Evolutionary conservation across 768 basidiomycete genomes (phyloP).

Genomic region (Lentinula lateritia): DNA sequence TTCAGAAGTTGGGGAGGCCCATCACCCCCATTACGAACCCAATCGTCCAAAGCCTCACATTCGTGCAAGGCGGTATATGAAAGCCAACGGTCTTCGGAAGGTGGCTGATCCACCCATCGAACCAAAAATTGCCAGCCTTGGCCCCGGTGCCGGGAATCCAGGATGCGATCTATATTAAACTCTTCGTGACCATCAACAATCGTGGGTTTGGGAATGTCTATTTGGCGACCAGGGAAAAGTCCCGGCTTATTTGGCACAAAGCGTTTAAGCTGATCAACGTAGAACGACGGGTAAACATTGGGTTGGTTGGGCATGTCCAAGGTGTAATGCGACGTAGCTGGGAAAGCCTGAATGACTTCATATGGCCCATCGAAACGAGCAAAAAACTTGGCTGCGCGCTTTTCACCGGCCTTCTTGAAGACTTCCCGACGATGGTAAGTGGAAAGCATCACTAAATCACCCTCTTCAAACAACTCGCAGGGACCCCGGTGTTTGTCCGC

Average conservation of each 20-base stretch:
- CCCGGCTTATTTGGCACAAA: slow-evolving; percentile 16
- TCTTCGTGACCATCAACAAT: slow-evolving; percentile 9
- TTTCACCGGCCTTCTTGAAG: slow-evolving; percentile 22
- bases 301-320: slow-evolving; percentile 12
- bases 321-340: slow-evolving; percentile 5
- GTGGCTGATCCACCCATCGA: slow-evolving; percentile 15
- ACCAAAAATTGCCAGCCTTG: slow-evolving; percentile 20
- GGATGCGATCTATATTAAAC: slow-evolving; percentile 2
- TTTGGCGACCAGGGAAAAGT: slow-evolving; percentile 18
- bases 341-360: slow-evolving; percentile 11
- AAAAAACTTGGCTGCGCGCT: slow-evolving; percentile 36
- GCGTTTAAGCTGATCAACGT: slow-evolving; percentile 16
- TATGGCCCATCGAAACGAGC: slow-evolving; percentile 27
- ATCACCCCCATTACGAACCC: not conserved
- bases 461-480: slow-evolving; percentile 19
- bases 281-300: slow-evolving; percentile 20
- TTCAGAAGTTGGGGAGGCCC: no score
- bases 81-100: slow-evolving; percentile 16
- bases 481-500: slow-evolving; percentile 21
- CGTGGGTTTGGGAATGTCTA: slow-evolving; percentile 7
- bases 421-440: slow-evolving; percentile 23
- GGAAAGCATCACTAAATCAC: slow-evolving; percentile 31
- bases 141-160: slow-evolving; percentile 15
- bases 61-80: slow-evolving; percentile 10
- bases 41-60: slow-evolving; percentile 4